Evolutionary conservation across 75 land plant genomes (phyloP), one percentile per base, ranked within the genome.

Genomic region (Azolla pinnata): DNA sequence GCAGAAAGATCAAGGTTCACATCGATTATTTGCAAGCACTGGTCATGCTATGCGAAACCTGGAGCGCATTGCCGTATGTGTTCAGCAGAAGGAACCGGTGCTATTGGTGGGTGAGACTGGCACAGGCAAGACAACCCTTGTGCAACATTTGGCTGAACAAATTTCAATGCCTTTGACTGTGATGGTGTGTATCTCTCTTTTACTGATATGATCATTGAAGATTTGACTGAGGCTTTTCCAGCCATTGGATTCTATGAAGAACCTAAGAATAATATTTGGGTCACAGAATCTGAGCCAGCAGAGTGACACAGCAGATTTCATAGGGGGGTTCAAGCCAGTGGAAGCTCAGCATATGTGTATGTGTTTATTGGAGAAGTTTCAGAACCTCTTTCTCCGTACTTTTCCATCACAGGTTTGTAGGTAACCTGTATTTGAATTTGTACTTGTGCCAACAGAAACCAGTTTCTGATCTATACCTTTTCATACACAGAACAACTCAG

Each of bases 91-190:
- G 56, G 99, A 95, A 62, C 97, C 99, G 33, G 83, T 90, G 46
- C 86, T 95, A 30, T 75, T 95, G 42, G 99, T 95, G 51, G 99
- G 99, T 64, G 99, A 95, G 64, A 95, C 99, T 60, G 99, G 99
- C 34, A 95, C 99, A 1, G 99, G 99, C 34, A 95, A 95, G 60
- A 95, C 99, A 25, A 95, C 92, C 2, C 82, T 95, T 58, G 97
- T 95, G 19, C 99, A 95, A 70, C 75, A 70, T 67, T 60, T 95
- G 28, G 99, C 99, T 16, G 35, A 29, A 14, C 74, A 73, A 61
- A 70, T 95, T 55, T 79, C 85, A 12, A 78, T 83, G 55, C 79
- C 73, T 40, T 53, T 95, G 16, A 82, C 77, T 47, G 88, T 95
- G n/a, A 49, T 95, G 88, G 96, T 89, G 83, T 57, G 64, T 62